These are phyloP conservation scores for Violaceomyces palustris DNA, from an alignment of 1,284 basidiomycete species.

Conservation along the genomic window DNA sequence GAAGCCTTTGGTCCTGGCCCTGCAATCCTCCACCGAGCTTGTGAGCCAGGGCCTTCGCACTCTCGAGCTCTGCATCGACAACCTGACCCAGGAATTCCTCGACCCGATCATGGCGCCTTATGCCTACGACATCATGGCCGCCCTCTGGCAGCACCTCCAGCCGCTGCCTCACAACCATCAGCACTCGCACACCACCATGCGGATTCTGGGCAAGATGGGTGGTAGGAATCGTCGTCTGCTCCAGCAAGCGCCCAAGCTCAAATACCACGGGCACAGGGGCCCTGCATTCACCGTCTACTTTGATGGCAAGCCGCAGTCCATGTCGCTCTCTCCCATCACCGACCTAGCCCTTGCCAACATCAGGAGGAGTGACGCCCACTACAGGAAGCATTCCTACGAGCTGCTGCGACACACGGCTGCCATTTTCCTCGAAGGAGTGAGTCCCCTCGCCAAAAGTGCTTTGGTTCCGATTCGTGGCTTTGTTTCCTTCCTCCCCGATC, in stretches of 20 bases:
- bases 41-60: conserved; percentile 94
- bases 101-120: conserved; percentile 87
- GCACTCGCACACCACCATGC: conserved; percentile 89
- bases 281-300: conserved; percentile 30
- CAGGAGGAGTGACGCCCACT: conserved; percentile 60
- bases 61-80: conserved; percentile 98
- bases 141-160: conserved; percentile 63
- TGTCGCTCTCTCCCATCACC: conserved; percentile 71
- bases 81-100: conserved; percentile 94
- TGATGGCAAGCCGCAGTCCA: conserved; percentile 56
- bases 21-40: conserved; percentile 74
- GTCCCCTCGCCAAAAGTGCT: too few relatives aligned
- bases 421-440: conserved; percentile 70
- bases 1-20: conserved; percentile 88
- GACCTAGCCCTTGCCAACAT: conserved; percentile 68
- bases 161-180: conserved; percentile 85
- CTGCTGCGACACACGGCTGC: conserved; percentile 72
- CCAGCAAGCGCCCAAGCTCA: conserved; percentile 72
- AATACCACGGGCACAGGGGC: conserved; percentile 56
- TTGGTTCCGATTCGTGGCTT: too few relatives aligned
- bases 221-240: conserved; percentile 81
- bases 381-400: conserved; percentile 71
- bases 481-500: too few relatives aligned
- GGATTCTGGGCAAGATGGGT: conserved; percentile 94
- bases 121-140: conserved; percentile 81